phyloP scores from a whole-genome alignment of 345 rosid genomes.

The Corchorus capsularis region DNA sequence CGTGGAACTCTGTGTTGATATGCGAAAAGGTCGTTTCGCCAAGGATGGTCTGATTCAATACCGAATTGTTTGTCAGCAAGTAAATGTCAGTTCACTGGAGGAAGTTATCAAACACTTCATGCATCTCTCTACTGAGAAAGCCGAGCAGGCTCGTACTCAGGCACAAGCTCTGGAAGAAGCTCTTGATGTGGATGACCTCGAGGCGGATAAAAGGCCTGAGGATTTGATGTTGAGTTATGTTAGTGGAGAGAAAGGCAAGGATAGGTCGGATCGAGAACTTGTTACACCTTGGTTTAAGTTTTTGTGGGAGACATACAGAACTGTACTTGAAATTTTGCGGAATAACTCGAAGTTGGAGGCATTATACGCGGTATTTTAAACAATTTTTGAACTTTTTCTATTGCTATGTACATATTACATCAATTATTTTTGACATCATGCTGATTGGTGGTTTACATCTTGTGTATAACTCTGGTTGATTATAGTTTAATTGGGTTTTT shows the following conservation, averaged over 20 bases:
- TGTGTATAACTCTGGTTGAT: not conserved
- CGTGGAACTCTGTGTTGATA: constrained; percentile 88
- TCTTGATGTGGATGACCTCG: constrained; percentile 96
- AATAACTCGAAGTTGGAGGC: constrained; percentile 97
- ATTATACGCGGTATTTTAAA: constrained; percentile 77
- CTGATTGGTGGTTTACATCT: not conserved
- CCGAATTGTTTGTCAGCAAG: constrained; percentile 92
- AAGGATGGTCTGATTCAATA: constrained; percentile 96
- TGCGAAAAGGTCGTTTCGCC: constrained; percentile 87
- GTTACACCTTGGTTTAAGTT: constrained; percentile 99
- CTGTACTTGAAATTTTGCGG: constrained; percentile 92
- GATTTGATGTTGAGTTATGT: constrained; percentile 96
- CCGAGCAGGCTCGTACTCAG: constrained; percentile 92
- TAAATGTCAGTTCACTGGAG: constrained; percentile 89
- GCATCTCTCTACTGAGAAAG: constrained; percentile 91
- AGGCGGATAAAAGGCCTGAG: constrained; percentile 93
- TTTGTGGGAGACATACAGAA: constrained; percentile 98
- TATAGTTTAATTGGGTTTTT: not conserved
- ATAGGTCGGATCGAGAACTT: constrained; percentile 94
- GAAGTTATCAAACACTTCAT: constrained; percentile 97
- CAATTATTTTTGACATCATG: not conserved
- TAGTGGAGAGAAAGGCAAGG: constrained; percentile 98
- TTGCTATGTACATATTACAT: not conserved
- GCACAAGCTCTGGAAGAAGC: constrained; percentile 95
- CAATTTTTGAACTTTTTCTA: not conserved